Base-by-base conservation (phyloP, 2,329 filamentous ascomycete genomes). In the Alternaria angustiovoidea region DNA sequence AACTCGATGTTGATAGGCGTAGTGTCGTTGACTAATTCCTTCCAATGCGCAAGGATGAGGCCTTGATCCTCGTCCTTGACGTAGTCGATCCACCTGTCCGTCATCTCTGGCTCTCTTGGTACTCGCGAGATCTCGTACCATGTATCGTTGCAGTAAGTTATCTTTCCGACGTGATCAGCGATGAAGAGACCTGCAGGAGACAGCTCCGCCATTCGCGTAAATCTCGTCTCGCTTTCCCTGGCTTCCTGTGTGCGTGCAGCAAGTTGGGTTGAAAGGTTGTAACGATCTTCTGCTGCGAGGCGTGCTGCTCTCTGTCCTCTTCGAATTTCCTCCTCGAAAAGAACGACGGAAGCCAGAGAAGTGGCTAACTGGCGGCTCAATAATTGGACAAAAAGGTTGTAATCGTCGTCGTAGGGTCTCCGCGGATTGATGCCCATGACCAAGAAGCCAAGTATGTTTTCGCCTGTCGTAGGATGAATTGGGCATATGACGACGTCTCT, bases 131-230 rank as follows among this genome's bases (percentile, higher is more conserved):
- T 91, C 64, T 85, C 82, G 62, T 85, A 86, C 84, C 84, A 95
- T 73, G 90, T 91, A 63, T 94, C 90, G 73, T 96, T 96, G 74
- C 89, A 91, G 73, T 92, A 95, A 9, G 86, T 91, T 68, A 95
- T 91, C 24, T 85, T 81, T 4, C 92, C 92, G 41, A 83, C 77
- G 0, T 86, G 84, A 71, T 93, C 86, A n/a, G 91, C 90, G 66
- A 95, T 94, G 75, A 94, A 94, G 80, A 96, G 90, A 28, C 92
- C 92, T 1, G 94, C 91, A 0, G 92, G 92, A 0, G 91, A 90
- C 64, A 93, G 92, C 72, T 94, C 91, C 2, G 92, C 91, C 90
- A 95, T 93, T 44, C 91, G 85, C 0, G 91, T 92, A 73, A 95
- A 95, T 59, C 90, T 89, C 32, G 90, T 89, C 75, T 95, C 92